A percentile compares a stretch with the other conserved stretches of the same genome.
Evolutionary conservation across 1,284 basidiomycete species (phyloP).

Genomic region (Pisolithus thermaeus): DNA sequence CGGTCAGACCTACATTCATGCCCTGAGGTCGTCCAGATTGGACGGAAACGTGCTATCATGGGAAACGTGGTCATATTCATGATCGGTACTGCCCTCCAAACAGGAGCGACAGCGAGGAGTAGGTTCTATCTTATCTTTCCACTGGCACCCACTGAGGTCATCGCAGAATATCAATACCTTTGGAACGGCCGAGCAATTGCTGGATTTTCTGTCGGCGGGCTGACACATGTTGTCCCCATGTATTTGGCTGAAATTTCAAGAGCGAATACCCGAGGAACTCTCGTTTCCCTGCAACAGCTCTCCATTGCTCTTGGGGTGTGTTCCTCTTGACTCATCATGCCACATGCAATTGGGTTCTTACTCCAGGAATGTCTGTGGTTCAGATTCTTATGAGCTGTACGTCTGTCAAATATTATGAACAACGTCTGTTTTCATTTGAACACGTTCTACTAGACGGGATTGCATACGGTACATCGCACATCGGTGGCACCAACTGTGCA

Average conservation of each 20-base stretch:
- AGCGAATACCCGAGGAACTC: conserved; percentile 30
- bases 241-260: conserved; percentile 31
- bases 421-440: not conserved
- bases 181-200: conserved; percentile 29
- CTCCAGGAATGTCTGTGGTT: not conserved
- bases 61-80: conserved; percentile 28
- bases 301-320: conserved; percentile 29
- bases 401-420: not conserved
- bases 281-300: conserved; percentile 29
- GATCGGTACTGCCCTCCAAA: conserved; percentile 27
- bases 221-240: conserved; percentile 32
- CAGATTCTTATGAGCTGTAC: conserved; percentile 29
- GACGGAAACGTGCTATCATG: conserved; percentile 27
- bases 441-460: conserved; percentile 26
- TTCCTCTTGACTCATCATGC: not conserved
- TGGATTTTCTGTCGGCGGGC: conserved; percentile 25
- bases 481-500: conserved; percentile 28
- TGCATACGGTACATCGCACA: conserved; percentile 30
- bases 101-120: conserved; percentile 26
- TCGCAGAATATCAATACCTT: conserved; percentile 20
- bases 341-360: not conserved
- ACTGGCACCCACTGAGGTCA: not conserved
- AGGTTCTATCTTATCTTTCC: not conserved
- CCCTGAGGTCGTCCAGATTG: conserved; percentile 16
- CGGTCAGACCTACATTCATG: not conserved